A percentile compares a stretch with the other conserved stretches of the same genome.
These are phyloP conservation scores for Camellia japonica DNA, from an alignment of 148 eudicot genomes.

Conservation along the genomic window DNA sequence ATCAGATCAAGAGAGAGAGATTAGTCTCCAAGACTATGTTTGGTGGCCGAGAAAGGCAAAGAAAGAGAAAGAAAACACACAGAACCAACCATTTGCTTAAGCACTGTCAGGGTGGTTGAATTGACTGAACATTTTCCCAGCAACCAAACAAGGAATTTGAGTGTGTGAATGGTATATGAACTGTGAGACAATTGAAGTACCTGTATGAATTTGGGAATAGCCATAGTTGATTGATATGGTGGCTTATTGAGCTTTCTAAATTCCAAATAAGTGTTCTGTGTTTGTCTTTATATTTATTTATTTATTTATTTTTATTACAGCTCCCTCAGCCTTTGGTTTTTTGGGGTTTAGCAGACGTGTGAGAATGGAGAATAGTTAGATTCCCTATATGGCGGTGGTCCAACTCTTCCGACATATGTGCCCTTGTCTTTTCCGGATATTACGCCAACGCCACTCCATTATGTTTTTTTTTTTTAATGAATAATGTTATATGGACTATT, in stretches of 20 bases:
- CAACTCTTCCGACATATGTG: background rate
- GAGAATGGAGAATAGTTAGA: background rate
- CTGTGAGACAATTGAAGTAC: background rate
- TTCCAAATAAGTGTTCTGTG: background rate
- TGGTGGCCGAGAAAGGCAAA: background rate
- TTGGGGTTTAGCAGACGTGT: background rate
- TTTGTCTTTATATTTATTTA: background rate
- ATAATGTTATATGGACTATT: too few relatives aligned
- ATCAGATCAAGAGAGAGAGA: background rate
- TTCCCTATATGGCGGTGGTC: background rate
- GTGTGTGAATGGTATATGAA: background rate
- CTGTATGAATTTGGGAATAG: background rate
- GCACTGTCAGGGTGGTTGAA: background rate
- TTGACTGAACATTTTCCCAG: background rate
- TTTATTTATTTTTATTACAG: background rate
- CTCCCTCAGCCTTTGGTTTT: background rate
- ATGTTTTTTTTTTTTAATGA: too few relatives aligned
- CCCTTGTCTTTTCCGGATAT: background rate
- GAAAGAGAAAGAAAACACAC: background rate
- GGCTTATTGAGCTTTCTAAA: background rate
- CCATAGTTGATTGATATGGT: background rate
- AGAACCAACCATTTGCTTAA: background rate
- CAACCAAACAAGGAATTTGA: constrained; percentile 7
- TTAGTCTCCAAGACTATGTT: background rate
- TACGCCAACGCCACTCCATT: too few relatives aligned